These are phyloP conservation scores for Gossypium schwendimanii DNA, from an alignment of 441 rosid genomes.

Conservation along the genomic window DNA sequence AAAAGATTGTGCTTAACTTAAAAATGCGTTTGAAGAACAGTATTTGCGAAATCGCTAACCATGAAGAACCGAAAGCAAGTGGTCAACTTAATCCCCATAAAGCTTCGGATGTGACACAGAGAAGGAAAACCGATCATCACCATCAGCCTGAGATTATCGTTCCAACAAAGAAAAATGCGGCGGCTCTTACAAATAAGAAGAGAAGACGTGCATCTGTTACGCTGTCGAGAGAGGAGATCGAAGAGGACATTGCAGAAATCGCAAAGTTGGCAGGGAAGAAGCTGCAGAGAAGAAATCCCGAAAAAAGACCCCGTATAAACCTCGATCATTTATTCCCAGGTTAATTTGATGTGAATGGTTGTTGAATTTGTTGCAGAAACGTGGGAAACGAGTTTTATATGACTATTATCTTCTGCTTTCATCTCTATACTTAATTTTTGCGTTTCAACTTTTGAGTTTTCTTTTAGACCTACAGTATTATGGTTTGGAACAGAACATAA, in stretches of 20 bases:
- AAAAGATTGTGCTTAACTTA: no score
- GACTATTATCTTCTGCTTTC: no score
- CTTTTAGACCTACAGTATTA: no score
- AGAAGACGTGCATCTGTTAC: not conserved
- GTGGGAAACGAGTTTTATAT: no score
- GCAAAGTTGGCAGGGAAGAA: not conserved
- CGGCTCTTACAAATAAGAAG: not conserved
- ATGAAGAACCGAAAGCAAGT: not conserved
- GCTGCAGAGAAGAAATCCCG: not conserved
- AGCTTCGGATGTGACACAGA: not conserved
- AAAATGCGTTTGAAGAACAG: no score
- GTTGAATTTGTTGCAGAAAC: no score
- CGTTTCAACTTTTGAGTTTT: no score
- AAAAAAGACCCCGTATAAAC: not conserved
- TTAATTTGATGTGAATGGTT: not conserved
- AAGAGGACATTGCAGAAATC: not conserved
- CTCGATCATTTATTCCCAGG: not conserved
- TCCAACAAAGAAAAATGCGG: not conserved
- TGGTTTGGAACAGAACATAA: not conserved
- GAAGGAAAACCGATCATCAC: not conserved
- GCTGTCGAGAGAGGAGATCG: not conserved
- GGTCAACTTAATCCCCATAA: not conserved
- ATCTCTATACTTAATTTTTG: no score
- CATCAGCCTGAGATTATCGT: not conserved
- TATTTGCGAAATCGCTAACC: not conserved